Evolutionary conservation across 208 protist species (phyloP).

Genomic region (Trypanosoma brucei): DNA sequence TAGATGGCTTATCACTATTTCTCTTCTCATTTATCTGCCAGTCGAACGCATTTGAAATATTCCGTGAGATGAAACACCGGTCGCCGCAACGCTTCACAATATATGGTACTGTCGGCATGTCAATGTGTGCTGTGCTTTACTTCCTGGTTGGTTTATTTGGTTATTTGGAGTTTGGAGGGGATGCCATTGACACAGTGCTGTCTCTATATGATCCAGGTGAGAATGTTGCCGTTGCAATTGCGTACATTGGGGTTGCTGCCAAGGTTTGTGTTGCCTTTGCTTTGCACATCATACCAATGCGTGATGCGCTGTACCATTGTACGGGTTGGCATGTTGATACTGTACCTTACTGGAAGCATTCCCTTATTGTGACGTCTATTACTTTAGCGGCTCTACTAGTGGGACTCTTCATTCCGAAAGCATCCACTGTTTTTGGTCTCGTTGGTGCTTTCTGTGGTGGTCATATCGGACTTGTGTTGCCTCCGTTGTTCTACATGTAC

Average conservation of each 20-base stretch:
- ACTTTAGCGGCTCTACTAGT: too few species aligned
- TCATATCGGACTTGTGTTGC: slow-evolving; percentile 75
- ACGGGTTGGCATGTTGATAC: too few species aligned
- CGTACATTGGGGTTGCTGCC: slow-evolving; percentile 61
- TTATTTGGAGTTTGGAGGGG: slow-evolving; percentile 57
- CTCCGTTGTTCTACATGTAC: slow-evolving; percentile 71
- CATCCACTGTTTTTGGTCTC: slow-evolving; percentile 67
- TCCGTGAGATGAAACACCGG: slow-evolving; percentile 44
- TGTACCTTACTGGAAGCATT: too few species aligned
- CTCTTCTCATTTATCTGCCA: slow-evolving; percentile 73
- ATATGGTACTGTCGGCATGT: slow-evolving; percentile 49
- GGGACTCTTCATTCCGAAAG: slow-evolving; percentile 69
- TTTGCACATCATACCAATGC: slow-evolving; percentile 58
- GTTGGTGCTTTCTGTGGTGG: slow-evolving; percentile 56
- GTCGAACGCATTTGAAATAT: slow-evolving; percentile 55
- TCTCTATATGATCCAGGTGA: slow-evolving; percentile 48
- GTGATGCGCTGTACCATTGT: too few species aligned
- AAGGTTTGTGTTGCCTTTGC: slow-evolving; percentile 74
- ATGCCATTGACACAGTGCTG: slow-evolving; percentile 44
- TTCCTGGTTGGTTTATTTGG: slow-evolving; percentile 68
- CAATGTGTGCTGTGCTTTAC: slow-evolving; percentile 67
- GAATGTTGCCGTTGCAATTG: slow-evolving; percentile 55
- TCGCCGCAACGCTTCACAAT: slow-evolving; percentile 36
- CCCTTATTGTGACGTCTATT: too few species aligned
- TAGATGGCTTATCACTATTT: slow-evolving; percentile 46